phyloP scores from a whole-genome alignment of 2,329 filamentous ascomycete genomes.

The Cadophora sp. region DNA sequence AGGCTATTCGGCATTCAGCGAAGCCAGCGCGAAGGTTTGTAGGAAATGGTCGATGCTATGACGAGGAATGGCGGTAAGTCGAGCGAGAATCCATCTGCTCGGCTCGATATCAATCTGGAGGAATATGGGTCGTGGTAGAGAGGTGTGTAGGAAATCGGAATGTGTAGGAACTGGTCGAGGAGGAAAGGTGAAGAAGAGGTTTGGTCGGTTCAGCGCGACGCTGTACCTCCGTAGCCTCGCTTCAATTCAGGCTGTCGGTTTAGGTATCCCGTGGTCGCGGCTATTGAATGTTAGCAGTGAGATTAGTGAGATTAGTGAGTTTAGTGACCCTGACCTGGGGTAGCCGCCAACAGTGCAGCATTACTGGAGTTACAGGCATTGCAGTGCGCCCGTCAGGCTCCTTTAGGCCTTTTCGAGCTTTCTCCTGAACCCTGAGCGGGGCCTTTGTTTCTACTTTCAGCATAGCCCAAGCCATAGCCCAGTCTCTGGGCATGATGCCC shows the following conservation, averaged over 20 bases:
- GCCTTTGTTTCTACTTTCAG: neutral
- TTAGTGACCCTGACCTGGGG: neutral
- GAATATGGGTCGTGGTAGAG: conserved; percentile 14
- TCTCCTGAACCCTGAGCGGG: conserved; percentile 9
- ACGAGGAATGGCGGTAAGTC: conserved; percentile 5
- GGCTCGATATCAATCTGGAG: conserved; percentile 7
- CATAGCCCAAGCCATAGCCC: conserved; percentile 3
- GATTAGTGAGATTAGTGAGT: too few relatives aligned
- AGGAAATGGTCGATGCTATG: conserved; percentile 20
- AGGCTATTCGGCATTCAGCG: conserved; percentile 34
- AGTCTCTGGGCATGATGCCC: neutral
- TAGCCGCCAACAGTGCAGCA: conserved; percentile 6
- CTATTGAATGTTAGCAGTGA: conserved; percentile 17
- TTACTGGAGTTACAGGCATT: conserved; percentile 5
- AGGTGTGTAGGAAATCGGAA: neutral
- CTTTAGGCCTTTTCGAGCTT: neutral
- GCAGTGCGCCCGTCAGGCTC: neutral
- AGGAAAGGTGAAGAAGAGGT: neutral
- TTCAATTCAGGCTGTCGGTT: conserved; percentile 10
- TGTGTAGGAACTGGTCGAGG: neutral
- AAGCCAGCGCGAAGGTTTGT: conserved; percentile 31
- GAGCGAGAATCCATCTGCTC: conserved; percentile 26
- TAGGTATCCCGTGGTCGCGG: neutral
- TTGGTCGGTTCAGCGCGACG: neutral
- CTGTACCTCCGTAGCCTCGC: conserved; percentile 1